Base-by-base conservation (phyloP, 768 basidiomycete species). In the Trametes punicea region DNA sequence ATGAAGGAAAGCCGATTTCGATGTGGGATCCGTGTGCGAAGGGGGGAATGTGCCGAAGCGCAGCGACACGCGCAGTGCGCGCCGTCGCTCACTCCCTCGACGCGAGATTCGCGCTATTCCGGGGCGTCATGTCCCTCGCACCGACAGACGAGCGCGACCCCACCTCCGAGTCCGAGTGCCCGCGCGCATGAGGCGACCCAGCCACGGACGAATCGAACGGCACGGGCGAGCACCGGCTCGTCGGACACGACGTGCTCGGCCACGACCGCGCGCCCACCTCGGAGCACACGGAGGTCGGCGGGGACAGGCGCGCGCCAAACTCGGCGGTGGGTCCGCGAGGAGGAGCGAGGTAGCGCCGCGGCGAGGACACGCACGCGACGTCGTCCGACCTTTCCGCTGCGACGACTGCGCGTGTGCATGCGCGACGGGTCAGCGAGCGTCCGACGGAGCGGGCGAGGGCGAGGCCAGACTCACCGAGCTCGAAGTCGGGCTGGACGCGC, bases 301-400 rank as follows among this genome's bases (percentile, higher is more conserved):
- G 49, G 11, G 49, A 51, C 2, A 6, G 18, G 26, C 21, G 26
- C 21, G 38, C 6, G 27, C 9, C 38, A 1, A n/a, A 1, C 7
- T 29, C n/a, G 16, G 38, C 27, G 26, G 21, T 11, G 18, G 4
- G 26, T n/a, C 23, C 25, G 23, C 13, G 15, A 20, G 34, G n/a
- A n/a, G n/a, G n/a, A n/a, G 48, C 21, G 34, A 39, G 39, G 48
- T 49, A 33, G 11, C 48, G 48, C 30, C 20, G 16, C 6, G 49
- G 49, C 7, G 49, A 51, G 6, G 49, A 36, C n/a, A 39, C 38
- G 27, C 49, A 51, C n/a, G 49, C 40, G 38, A 40, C 49, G 49
- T 51, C 40, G 9, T 51, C 49, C 26, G 8, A 8, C 7, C 13
- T 13, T 31, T 7, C 31, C 31, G 31, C 8, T 0, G 31, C 31